Conservation (phyloP, 345 rosid genomes). For the rapeseed (Brassica napus) region Da-Ae NC_063451.1:34825501-34826000, state of each 20-base stretch:
- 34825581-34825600: slow-evolving; percentile 94
- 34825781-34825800: slow-evolving; percentile 54
- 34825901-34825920: slow-evolving; percentile 86
- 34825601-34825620: slow-evolving; percentile 92
- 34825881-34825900: slow-evolving; percentile 93
- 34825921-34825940: slow-evolving; percentile 91
- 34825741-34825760: slow-evolving; percentile 36
- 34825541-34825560: slow-evolving; percentile 24
- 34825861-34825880: slow-evolving; percentile 53
- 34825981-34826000: slow-evolving; percentile 33
- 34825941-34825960: slow-evolving; percentile 43
- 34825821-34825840: slow-evolving; percentile 48
- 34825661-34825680: slow-evolving; percentile 30
- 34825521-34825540: slow-evolving; percentile 24
- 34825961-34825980: slow-evolving; percentile 27
- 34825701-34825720: slow-evolving; percentile 30
- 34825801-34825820: slow-evolving; percentile 70
- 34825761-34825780: slow-evolving; percentile 50
- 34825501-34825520: slow-evolving; percentile 11
- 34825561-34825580: slow-evolving; percentile 29
- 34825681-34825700: slow-evolving; percentile 45
- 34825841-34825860: slow-evolving; percentile 42
- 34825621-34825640: slow-evolving; percentile 87
- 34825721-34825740: slow-evolving; percentile 25
- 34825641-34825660: slow-evolving; percentile 40